These are phyloP conservation scores for Combretum micranthum DNA, from an alignment of 345 rosid species.

Conservation along the genomic window DNA sequence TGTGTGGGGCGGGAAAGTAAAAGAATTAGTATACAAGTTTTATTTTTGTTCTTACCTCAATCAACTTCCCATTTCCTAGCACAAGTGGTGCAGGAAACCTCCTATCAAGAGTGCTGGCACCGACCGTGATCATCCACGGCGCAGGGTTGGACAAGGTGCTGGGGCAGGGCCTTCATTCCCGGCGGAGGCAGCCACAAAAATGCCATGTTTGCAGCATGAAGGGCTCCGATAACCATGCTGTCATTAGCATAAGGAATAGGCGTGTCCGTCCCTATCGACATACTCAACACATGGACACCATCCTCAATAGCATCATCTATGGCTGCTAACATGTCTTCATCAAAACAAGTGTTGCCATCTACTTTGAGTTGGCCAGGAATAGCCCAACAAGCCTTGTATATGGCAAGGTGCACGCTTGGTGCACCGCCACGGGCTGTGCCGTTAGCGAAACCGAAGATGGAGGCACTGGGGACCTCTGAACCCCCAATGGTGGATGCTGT, in stretches of 20 bases:
- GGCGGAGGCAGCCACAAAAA: conserved; percentile 56
- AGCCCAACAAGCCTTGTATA: conserved; percentile 89
- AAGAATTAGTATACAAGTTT: no score
- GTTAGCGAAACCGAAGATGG: conserved; percentile 43
- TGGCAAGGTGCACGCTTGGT: conserved; percentile 59
- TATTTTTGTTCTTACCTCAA: conserved; percentile 48
- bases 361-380: conserved; percentile 38
- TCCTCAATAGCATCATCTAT: conserved; percentile 78
- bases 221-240: conserved; percentile 51
- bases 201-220: conserved; percentile 53
- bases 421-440: conserved; percentile 83
- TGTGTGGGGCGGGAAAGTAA: no score
- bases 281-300: conserved; percentile 64
- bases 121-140: conserved; percentile 80
- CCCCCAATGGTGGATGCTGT: conserved; percentile 73
- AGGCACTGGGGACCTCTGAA: conserved; percentile 27
- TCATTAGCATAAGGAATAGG: conserved; percentile 28
- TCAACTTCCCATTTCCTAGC: conserved; percentile 55
- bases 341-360: conserved; percentile 37
- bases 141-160: conserved; percentile 52
- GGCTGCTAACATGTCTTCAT: conserved; percentile 74
- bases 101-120: conserved; percentile 79
- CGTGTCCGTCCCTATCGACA: conserved; percentile 36
- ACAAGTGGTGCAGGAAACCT: conserved; percentile 30
- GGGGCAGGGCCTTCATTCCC: conserved; percentile 69